phyloP scores from a whole-genome alignment of 192 early-diverging fungal genomes.

The Podochytrium sp. region DNA sequence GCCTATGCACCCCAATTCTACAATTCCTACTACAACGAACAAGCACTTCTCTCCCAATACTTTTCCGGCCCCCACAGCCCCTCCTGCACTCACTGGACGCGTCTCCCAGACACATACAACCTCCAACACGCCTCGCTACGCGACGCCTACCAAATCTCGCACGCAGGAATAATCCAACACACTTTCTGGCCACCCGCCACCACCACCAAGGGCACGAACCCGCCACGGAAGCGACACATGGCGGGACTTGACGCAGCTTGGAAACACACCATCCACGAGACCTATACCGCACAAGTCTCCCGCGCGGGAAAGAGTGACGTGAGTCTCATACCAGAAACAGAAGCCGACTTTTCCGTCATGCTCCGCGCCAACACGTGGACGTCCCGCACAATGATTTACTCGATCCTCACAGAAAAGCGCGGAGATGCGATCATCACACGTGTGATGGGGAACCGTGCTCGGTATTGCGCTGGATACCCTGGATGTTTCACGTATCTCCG shows the following conservation, averaged over 20 bases:
- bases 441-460: background rate
- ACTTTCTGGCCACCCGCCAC: too few relatives aligned
- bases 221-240: too few relatives aligned
- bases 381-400: background rate
- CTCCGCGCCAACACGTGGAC: background rate
- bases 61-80: too few relatives aligned
- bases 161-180: too few relatives aligned
- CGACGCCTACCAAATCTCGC: too few relatives aligned
- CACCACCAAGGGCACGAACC: too few relatives aligned
- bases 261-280: too few relatives aligned
- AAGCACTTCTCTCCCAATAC: background rate
- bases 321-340: background rate
- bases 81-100: too few relatives aligned
- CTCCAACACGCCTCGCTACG: too few relatives aligned
- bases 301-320: background rate
- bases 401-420: background rate
- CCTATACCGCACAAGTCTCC: too few relatives aligned
- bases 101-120: too few relatives aligned
- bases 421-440: background rate
- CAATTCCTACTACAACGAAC: background rate
- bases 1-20: background rate
- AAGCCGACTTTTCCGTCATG: background rate
- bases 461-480: background rate
- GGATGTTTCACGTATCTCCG: background rate
- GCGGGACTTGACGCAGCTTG: too few relatives aligned